A percentile compares a stretch with the other conserved stretches of the same genome.
These are phyloP conservation scores for Sclerotinia subarctica DNA, from an alignment of 2,329 filamentous ascomycete species.

Conservation along the genomic window DNA sequence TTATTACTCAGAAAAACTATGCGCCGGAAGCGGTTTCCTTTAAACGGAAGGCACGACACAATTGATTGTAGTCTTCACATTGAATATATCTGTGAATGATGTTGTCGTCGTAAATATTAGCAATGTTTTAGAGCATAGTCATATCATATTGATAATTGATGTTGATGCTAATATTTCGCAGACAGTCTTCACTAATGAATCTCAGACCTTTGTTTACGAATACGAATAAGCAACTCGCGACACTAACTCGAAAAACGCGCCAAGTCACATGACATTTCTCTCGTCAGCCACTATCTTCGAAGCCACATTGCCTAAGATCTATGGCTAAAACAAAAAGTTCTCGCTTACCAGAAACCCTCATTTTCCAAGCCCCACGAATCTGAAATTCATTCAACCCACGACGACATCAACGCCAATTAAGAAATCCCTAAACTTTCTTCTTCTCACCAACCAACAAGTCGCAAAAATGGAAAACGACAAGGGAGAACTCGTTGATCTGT, in stretches of 20 bases:
- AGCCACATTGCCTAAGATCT: neutral
- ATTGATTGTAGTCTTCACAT: slow-evolving; percentile 24
- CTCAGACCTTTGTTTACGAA: slow-evolving; percentile 9
- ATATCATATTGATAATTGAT: neutral
- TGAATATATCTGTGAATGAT: neutral
- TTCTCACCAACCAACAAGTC: slow-evolving; percentile 38
- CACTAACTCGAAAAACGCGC: slow-evolving; percentile 13
- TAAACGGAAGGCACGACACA: slow-evolving; percentile 31
- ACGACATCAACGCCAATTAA: slow-evolving; percentile 29
- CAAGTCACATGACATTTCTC: slow-evolving; percentile 10
- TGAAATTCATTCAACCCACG: slow-evolving; percentile 33
- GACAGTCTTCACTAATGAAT: neutral
- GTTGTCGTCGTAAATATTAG: slow-evolving; percentile 1
- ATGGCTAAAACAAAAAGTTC: slow-evolving; percentile 14
- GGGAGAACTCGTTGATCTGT: slow-evolving; percentile 99
- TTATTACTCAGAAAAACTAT: slow-evolving; percentile 21
- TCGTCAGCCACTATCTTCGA: neutral
- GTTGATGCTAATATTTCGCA: neutral
- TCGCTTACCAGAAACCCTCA: slow-evolving; percentile 21
- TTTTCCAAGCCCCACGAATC: slow-evolving; percentile 26
- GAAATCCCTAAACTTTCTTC: slow-evolving; percentile 22
- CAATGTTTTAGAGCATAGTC: neutral
- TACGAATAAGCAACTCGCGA: slow-evolving; percentile 3
- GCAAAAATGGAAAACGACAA: slow-evolving; percentile 99
- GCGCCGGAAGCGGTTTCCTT: slow-evolving; percentile 30